Evolutionary conservation across 129 eudicot genomes (phyloP), one percentile per base, ranked within the genome.

Genomic region (Helianthus tuberosus): DNA sequence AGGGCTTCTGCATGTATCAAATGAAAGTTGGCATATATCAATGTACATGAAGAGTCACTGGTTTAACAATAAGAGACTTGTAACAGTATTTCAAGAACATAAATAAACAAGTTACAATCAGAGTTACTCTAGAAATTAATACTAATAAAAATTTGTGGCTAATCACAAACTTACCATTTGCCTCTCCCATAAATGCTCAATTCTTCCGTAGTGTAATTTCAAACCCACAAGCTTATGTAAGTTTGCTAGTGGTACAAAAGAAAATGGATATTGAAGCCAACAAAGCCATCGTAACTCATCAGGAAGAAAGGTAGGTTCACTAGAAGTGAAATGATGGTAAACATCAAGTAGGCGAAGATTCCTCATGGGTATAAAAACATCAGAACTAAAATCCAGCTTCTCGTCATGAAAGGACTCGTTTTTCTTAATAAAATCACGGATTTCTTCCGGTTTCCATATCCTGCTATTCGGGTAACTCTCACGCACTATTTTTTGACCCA

Each of bases 311-410:
- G 66, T 17, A 27, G 64, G 64, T 25, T 59, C 39, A 8, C 8
- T 2, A 25, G 14, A 59, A 23, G 38, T 25, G 39, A 59, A 61
- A 10, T 61, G 13, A 2, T 11, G 8, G 5, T 27, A 1, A 32
- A 61, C 17, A 27, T 61, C 66, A 11, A 61, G 66, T 61, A 61
- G 12, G 8, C 66, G 66, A 61, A 60, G 66, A 60, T 11, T 11
- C 52, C 3, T 47, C 52, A 47, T 47, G 52, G 14, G 14, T 47
- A 11, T 11, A 47, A 47, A 47, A 10, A 47, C 1, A 47, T 47
- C 52, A 9, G 52, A 11, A 9, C 52, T 47, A 9, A 47, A 47
- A 47, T 47, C 14, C 52, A 47, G 14, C 52, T 47, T 47, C 52
- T 47, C 52, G 52, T 47, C 52, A 9, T 47, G 52, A 10, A 47